Conservation (phyloP, 306 rosid genomes). For the Malus sylvestris region DNA sequence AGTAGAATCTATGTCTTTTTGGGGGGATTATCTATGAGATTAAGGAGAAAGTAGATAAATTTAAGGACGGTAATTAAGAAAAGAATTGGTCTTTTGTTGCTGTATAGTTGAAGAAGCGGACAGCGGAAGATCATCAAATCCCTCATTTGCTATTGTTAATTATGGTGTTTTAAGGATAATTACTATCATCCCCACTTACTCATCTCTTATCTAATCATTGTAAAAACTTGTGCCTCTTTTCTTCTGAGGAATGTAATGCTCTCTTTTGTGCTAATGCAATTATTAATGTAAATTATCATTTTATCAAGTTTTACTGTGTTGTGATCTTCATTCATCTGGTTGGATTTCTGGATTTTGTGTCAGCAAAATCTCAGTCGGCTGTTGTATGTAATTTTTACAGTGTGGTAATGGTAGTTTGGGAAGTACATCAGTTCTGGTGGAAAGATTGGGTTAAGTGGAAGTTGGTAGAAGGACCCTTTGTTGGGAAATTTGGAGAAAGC, state of each 20-base stretch:
- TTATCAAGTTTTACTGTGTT: neutral
- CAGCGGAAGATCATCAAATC: constrained; percentile 8
- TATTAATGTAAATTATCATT: constrained; percentile 11
- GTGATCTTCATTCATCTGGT: neutral
- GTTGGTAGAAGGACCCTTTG: too few species aligned
- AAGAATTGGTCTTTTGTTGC: neutral
- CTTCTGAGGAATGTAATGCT: neutral
- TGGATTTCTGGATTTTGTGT: too few species aligned
- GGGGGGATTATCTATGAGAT: constrained; percentile 9
- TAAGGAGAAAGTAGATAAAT: constrained; percentile 12
- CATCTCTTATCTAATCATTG: constrained; percentile 14
- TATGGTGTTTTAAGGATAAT: constrained; percentile 12
- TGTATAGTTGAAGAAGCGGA: neutral
- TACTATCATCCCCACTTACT: constrained; percentile 8
- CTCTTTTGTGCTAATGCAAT: constrained; percentile 16
- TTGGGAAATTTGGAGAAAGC: too few species aligned
- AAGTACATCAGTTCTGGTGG: too few species aligned
- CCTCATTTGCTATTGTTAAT: neutral
- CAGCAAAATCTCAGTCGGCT: too few species aligned
- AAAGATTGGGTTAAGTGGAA: too few species aligned
- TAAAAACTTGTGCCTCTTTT: constrained; percentile 17
- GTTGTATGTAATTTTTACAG: too few species aligned
- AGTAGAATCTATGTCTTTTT: constrained; percentile 27
- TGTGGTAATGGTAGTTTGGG: too few species aligned
- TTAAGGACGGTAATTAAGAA: neutral